These are phyloP conservation scores for Venturia carpophila DNA, from an alignment of 2,329 filamentous ascomycete species.

Conservation along the genomic window DNA sequence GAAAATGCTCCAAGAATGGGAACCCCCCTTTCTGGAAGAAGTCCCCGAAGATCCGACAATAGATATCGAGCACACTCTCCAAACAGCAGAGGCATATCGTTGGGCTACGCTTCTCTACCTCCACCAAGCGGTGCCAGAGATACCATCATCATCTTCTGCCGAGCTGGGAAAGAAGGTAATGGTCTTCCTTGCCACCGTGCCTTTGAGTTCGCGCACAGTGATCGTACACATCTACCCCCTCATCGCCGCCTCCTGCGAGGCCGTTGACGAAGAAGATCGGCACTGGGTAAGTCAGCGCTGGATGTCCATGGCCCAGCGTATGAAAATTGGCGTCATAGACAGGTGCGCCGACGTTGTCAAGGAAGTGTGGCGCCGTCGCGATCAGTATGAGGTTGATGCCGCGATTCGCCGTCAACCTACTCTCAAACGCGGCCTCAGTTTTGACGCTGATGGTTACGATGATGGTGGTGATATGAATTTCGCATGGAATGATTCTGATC, in stretches of 20 bases:
- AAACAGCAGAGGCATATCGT: slow-evolving; percentile 60
- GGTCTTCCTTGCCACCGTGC: slow-evolving; percentile 55
- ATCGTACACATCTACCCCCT: slow-evolving; percentile 66
- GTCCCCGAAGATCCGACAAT: slow-evolving; percentile 56
- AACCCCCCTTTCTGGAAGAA: slow-evolving; percentile 46
- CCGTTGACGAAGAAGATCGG: slow-evolving; percentile 50
- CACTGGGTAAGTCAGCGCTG: slow-evolving; percentile 58
- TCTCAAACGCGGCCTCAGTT: slow-evolving; percentile 20
- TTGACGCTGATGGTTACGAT: neutral
- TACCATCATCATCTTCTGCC: slow-evolving; percentile 50
- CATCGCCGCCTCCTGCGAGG: slow-evolving; percentile 59
- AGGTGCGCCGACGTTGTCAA: slow-evolving; percentile 56
- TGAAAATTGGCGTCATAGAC: slow-evolving; percentile 61
- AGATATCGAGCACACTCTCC: slow-evolving; percentile 55
- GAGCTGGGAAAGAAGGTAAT: slow-evolving; percentile 56
- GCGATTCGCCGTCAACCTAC: slow-evolving; percentile 19
- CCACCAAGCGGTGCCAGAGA: slow-evolving; percentile 60
- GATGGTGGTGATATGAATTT: slow-evolving; percentile 6
- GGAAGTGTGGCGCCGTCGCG: slow-evolving; percentile 59
- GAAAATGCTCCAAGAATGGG: slow-evolving; percentile 53
- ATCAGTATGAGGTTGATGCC: slow-evolving; percentile 37
- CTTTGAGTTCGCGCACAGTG: slow-evolving; percentile 52
- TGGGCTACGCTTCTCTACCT: slow-evolving; percentile 59
- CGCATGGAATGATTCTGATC: slow-evolving; percentile 12
- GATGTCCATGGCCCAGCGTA: slow-evolving; percentile 51